Conservation (phyloP, 2,329 filamentous ascomycete genomes). For the Fusarium guadeloupense region DNA sequence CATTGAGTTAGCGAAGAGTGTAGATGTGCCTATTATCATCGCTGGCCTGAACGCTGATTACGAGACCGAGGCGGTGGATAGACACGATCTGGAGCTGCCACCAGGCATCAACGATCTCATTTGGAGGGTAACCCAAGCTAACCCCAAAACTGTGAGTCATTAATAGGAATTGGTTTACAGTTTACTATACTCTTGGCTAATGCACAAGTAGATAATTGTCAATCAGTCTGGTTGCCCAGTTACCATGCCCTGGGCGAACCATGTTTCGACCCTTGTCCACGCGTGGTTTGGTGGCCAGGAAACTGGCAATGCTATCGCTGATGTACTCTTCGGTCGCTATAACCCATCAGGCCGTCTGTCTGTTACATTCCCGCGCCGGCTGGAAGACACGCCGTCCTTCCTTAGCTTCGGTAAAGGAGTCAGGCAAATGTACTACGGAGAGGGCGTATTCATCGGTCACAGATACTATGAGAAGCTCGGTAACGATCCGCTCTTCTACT, state of each 20-base stretch:
- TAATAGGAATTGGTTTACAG: no score
- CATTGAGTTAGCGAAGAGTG: no score
- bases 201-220: not conserved
- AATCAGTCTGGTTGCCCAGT: not conserved
- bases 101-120: no score
- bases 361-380: slow-evolving; percentile 55
- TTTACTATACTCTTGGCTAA: slow-evolving; percentile 19
- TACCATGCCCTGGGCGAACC: not conserved
- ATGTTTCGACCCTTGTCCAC: slow-evolving; percentile 55
- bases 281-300: slow-evolving; percentile 79
- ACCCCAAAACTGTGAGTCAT: no score
- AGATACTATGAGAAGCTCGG: slow-evolving; percentile 68
- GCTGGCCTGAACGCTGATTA: no score
- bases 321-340: slow-evolving; percentile 70
- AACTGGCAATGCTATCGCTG: slow-evolving; percentile 73
- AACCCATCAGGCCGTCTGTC: slow-evolving; percentile 68
- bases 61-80: no score
- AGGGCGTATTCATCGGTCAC: slow-evolving; percentile 78
- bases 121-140: no score
- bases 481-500: no score
- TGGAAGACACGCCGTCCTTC: slow-evolving; percentile 13
- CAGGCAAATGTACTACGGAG: slow-evolving; percentile 61
- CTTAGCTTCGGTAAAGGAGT: slow-evolving; percentile 1
- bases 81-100: no score
- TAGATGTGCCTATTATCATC: no score